Base-by-base conservation (phyloP, 2,329 filamentous ascomycete genomes). In the Fusarium anthophilum region DNA sequence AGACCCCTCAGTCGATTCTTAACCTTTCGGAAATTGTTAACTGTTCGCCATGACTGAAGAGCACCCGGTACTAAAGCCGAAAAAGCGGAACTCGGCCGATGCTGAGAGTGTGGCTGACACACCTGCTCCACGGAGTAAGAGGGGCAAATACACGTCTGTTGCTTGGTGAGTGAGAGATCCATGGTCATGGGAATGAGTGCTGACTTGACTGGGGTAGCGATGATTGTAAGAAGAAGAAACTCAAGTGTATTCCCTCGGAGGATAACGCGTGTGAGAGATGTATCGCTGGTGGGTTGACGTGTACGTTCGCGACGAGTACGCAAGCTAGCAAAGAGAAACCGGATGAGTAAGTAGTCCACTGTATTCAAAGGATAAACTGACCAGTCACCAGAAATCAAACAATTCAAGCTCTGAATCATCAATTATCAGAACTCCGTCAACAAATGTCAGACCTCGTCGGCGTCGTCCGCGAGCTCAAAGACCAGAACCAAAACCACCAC, bases 151-250 rank as follows among this genome's bases (percentile, higher is more conserved):
- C 63, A 83, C 82, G 2, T 74, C 82, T 13, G 78, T 82, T 7
- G 82, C 82, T 20, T 83, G 82, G 82, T 83, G 71, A 56, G 47
- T 66, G n/a, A 53, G n/a, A 44, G 41, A 12, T 44, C n/a, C 15
- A 4, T 26, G 11, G 1, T 17, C 13, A 9, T 5, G 4, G 1
- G 30, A 12, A 6, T 18, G 22, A 13, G 14, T 14, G 51, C 60
- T 79, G 51, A 79, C 58, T 3, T 9, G 17, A 10, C 8, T 37
- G 35, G 35, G 9, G 15, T 38, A 81, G 81, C 35, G 80, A 84
- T 56, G 82, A 84, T 28, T 85, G 83, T 70, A 84, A 84, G 65
- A 82, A 81, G 44, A 73, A 82, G 35, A 84, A 84, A 63, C 81
- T 84, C 61, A 85, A 84, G 65, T 85, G 83, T 70, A 75, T 82